Percentiles rank a stretch among this genome's conserved stretches.
These are phyloP conservation scores for Pichia sp. DNA, from an alignment of 1,139 yeast species.

Conservation along the genomic window DNA sequence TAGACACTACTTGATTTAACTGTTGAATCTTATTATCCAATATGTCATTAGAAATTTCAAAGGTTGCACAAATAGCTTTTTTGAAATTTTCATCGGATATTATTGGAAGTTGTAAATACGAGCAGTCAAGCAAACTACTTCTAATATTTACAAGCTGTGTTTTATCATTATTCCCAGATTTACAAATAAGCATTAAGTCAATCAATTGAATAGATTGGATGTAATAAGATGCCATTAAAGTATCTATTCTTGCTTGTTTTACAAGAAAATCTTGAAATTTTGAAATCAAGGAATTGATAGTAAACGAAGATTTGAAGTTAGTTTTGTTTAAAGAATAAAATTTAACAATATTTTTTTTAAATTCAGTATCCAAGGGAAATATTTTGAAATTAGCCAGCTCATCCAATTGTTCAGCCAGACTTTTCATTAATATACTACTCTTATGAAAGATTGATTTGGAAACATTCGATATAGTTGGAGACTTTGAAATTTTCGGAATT, in stretches of 20 bases:
- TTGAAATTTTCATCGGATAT: constrained; percentile 14
- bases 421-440: constrained; percentile 14
- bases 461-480: constrained; percentile 14
- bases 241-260: background rate
- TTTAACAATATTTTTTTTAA: constrained; percentile 13
- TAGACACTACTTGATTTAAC: constrained; percentile 12
- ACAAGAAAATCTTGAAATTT: constrained; percentile 7
- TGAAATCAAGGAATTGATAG: constrained; percentile 6
- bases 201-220: constrained; percentile 15
- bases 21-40: constrained; percentile 6
- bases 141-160: constrained; percentile 7
- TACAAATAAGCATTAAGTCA: constrained; percentile 16
- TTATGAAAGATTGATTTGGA: constrained; percentile 10
- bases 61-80: constrained; percentile 9
- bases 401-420: constrained; percentile 16
- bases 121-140: constrained; percentile 5
- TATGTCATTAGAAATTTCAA: constrained; percentile 6
- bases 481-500: constrained; percentile 14
- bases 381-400: constrained; percentile 14
- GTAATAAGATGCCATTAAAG: constrained; percentile 9
- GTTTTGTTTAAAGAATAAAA: constrained; percentile 16
- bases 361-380: constrained; percentile 16
- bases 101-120: constrained; percentile 16
- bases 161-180: constrained; percentile 14
- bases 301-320: constrained; percentile 16